These are phyloP conservation scores for Cladophialophora chaetospira DNA, from an alignment of 2,329 filamentous ascomycete species.

Conservation along the genomic window DNA sequence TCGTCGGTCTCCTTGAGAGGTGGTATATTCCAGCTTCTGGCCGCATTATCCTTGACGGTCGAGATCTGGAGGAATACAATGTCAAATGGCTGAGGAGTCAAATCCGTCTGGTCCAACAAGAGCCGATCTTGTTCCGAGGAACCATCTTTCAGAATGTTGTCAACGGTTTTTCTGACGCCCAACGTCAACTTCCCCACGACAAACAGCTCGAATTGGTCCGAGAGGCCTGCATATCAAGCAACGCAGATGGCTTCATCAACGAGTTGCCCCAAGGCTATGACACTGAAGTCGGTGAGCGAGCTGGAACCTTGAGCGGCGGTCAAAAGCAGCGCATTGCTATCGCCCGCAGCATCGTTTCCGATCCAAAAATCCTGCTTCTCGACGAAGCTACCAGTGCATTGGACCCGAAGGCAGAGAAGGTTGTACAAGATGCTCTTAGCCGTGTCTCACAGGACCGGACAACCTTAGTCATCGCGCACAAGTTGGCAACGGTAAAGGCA, in stretches of 20 bases:
- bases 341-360: conserved; percentile 67
- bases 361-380: conserved; percentile 67
- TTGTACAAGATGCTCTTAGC: conserved; percentile 57
- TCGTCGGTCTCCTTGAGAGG: conserved; percentile 46
- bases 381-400: conserved; percentile 76
- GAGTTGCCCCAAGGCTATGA: conserved; percentile 69
- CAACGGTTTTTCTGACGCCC: conserved; percentile 52
- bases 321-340: conserved; percentile 80
- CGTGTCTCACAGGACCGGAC: conserved; percentile 63
- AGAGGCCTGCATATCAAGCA: conserved; percentile 66
- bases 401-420: conserved; percentile 56
- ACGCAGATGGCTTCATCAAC: conserved; percentile 69
- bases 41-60: conserved; percentile 56
- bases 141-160: conserved; percentile 65
- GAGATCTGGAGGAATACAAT: conserved; percentile 59
- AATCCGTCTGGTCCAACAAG: conserved; percentile 68
- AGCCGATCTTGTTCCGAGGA: conserved; percentile 68
- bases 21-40: conserved; percentile 48
- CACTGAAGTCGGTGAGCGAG: conserved; percentile 73
- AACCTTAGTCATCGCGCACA: conserved; percentile 74
- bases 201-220: conserved; percentile 43
- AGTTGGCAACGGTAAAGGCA: conserved; percentile 70
- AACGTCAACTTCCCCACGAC: conserved; percentile 38
- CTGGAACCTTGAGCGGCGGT: conserved; percentile 76
- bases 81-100: conserved; percentile 60